Percentiles rank a stretch among this genome's conserved stretches.
Evolutionary conservation across 73 alveolate genomes (phyloP).

Genomic region (Paramecium pentaurelia): DNA sequence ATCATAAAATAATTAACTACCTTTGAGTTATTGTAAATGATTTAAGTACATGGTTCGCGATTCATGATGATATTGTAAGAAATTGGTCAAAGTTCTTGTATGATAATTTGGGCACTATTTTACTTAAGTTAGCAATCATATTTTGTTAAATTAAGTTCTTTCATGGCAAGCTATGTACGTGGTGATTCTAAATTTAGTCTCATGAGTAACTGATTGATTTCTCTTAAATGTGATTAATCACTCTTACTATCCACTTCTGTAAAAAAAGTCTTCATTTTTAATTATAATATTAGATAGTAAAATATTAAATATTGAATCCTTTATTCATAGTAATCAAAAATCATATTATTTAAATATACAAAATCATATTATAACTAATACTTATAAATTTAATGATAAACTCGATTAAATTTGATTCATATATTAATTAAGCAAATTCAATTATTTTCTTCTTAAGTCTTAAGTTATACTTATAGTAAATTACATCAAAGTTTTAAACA

Average conservation of each 20-base stretch:
- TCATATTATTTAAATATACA: not conserved
- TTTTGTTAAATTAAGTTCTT: not conserved
- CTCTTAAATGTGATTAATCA: not conserved
- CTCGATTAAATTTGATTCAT: not conserved
- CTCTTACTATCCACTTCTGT: conserved; percentile 10
- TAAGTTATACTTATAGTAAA: not conserved
- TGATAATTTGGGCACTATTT: not conserved
- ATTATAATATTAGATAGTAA: not conserved
- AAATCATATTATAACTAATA: not conserved
- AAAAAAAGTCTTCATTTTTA: not conserved
- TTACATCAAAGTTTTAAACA: not conserved
- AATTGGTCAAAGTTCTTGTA: not conserved
- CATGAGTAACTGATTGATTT: not conserved
- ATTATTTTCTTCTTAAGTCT: not conserved
- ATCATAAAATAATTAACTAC: not conserved
- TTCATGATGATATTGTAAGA: not conserved
- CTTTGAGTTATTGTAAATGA: not conserved
- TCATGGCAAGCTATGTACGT: not conserved
- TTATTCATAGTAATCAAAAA: not conserved
- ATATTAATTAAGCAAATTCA: not conserved
- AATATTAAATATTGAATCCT: not conserved
- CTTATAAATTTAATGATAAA: not conserved
- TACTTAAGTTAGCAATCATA: not conserved
- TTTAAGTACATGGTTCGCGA: not conserved
- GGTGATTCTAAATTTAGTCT: not conserved